Conservation (phyloP, 345 rosid genomes). For the Hibiscus syriacus region DNA sequence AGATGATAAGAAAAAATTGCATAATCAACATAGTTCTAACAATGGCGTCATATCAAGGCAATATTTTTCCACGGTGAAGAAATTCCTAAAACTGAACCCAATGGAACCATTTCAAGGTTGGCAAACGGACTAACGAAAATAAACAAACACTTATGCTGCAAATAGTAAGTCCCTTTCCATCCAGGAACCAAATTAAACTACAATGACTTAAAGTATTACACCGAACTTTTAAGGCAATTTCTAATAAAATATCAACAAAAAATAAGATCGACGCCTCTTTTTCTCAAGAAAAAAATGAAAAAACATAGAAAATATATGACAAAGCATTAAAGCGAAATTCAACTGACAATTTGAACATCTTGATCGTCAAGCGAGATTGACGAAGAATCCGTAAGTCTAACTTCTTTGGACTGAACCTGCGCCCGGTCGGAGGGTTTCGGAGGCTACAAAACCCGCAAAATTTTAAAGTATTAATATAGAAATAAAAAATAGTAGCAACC, state of each 20-base stretch:
- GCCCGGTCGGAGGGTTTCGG: constrained; percentile 70
- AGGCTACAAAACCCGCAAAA: constrained; percentile 36
- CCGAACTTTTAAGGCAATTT: background rate
- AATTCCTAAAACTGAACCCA: background rate
- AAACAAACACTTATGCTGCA: background rate
- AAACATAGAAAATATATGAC: background rate
- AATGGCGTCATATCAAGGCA: background rate
- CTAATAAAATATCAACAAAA: background rate
- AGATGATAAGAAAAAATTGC: background rate
- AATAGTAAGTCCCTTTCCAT: background rate
- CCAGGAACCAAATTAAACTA: background rate
- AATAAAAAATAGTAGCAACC: background rate
- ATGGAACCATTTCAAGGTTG: background rate
- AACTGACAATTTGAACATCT: constrained; percentile 78
- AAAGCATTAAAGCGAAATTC: background rate
- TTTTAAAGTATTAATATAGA: background rate
- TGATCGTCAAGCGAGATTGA: constrained; percentile 81
- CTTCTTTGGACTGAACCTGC: constrained; percentile 73
- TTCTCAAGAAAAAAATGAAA: background rate
- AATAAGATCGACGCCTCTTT: background rate
- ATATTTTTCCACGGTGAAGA: background rate
- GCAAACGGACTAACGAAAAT: background rate
- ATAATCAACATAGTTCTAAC: background rate
- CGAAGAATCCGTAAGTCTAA: constrained; percentile 78
- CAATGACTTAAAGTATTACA: background rate